A percentile compares a stretch with the other conserved stretches of the same genome.
phyloP scores from a whole-genome alignment of 352 stramenopile species.

The Blastocystis sp. region DNA sequence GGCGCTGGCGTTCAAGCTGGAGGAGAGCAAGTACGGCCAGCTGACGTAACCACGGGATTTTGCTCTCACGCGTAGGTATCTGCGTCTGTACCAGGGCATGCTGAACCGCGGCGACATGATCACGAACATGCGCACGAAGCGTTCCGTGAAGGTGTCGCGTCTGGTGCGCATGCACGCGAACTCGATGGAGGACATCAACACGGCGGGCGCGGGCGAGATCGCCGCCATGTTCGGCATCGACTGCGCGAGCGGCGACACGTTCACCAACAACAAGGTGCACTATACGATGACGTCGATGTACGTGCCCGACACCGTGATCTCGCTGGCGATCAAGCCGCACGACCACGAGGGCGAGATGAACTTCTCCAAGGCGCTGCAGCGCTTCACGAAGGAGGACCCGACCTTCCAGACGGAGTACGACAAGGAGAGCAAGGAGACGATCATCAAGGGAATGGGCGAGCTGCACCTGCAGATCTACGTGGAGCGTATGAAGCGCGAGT shows the following conservation, averaged over 20 bases:
- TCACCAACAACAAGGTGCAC: constrained; percentile 86
- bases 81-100: constrained; percentile 79
- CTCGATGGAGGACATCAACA: constrained; percentile 98
- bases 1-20: constrained; percentile 98
- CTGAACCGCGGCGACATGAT: constrained; percentile 86
- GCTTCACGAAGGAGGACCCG: constrained; percentile 97
- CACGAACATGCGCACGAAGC: constrained; percentile 81
- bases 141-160: constrained; percentile 78
- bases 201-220: constrained; percentile 91
- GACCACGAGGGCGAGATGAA: constrained; percentile 90
- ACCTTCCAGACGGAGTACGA: constrained; percentile 94
- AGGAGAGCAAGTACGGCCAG: constrained; percentile 97
- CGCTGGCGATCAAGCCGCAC: constrained; percentile 92
- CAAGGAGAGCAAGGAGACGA: constrained; percentile 95
- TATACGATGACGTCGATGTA: constrained; percentile 95
- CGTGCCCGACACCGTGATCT: constrained; percentile 97
- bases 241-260: constrained; percentile 97
- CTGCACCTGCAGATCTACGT: constrained; percentile 97
- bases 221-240: constrained; percentile 99
- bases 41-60: constrained; percentile 96
- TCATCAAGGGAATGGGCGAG: constrained; percentile 98
- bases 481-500: constrained; percentile 97
- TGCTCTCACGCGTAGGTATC: constrained; percentile 76
- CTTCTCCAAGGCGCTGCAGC: constrained; percentile 92
- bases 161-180: constrained; percentile 99